phyloP scores from a whole-genome alignment of 83 land plant genomes.

The Larix sibirica region DNA sequence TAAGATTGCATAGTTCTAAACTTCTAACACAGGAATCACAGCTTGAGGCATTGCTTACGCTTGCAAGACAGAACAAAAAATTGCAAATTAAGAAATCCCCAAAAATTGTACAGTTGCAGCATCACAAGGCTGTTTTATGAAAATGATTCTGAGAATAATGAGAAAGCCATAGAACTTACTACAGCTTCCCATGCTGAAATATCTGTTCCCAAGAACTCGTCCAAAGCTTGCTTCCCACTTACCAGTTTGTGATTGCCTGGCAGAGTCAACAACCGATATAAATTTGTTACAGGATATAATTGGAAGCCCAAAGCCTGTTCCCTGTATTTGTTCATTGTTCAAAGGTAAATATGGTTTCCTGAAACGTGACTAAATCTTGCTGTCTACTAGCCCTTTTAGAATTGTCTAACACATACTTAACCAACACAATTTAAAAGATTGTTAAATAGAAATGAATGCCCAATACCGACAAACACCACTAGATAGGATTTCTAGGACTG shows the following conservation, averaged over 20 bases:
- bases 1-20: background rate
- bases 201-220: conserved; percentile 51
- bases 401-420: background rate
- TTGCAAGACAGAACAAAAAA: background rate
- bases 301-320: background rate
- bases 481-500: background rate
- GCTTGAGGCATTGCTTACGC: background rate
- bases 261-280: background rate
- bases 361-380: background rate
- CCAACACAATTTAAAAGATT: background rate
- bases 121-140: too few relatives aligned
- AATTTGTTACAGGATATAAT: background rate
- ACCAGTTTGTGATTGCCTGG: conserved; percentile 34
- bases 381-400: background rate
- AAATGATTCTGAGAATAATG: background rate
- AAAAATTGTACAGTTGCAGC: background rate
- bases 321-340: background rate
- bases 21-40: background rate
- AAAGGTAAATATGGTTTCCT: background rate
- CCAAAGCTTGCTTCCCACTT: conserved; percentile 68
- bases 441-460: background rate
- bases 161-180: conserved; percentile 32
- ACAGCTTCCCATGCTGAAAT: conserved; percentile 36
- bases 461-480: background rate
- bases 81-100: background rate